Base-by-base conservation (phyloP, 192 early-diverging fungal species). In the Coemansia sp. region DNA sequence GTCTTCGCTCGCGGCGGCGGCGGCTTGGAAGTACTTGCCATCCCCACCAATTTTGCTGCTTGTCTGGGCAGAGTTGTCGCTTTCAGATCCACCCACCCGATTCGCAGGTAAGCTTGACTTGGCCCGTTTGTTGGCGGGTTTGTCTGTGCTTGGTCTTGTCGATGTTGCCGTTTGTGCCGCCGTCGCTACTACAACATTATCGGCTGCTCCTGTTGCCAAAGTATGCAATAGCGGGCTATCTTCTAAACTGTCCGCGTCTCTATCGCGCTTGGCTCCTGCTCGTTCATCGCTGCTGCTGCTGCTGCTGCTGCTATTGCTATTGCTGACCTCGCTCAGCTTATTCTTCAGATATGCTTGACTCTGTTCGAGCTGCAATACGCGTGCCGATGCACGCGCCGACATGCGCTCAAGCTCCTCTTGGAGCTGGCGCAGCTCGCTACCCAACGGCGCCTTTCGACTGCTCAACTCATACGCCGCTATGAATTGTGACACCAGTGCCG, bases 401-500 rank as follows among this genome's bases (percentile, higher is more conserved):
- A 81, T 72, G 36, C 69, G 78, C 60, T 67, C 67, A 16, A 81
- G 67, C 40, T 81, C 78, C 11, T 62, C 66, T n/a, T 63, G 70
- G 21, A 82, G 65, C 62, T 77, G 71, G 24, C 67, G 67, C 35
- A 82, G 62, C 61, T 77, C 79, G 48, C 57, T 56, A 0, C 70
- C 29, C 5, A 61, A 63, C 41, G 57, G 69, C n/a, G 60, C 61
- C 59, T 29, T 69, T 46, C 63, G 46, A 19, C 56, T 42, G 48
- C 64, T 41, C 19, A 48, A 3, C 39, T 63, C 64, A 34, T 75
- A 40, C 14, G 36, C 33, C n/a, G 70, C 63, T 27, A 70, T 16
- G 37, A 81, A 72, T 13, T 75, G 71, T 10, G 74, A 67, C 10
- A 82, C n/a, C 7, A 64, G 35, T 17, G 57, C 63, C 33, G 74